Evolutionary conservation across 768 basidiomycete species (phyloP).

Genomic region (Lyophyllum semitale): DNA sequence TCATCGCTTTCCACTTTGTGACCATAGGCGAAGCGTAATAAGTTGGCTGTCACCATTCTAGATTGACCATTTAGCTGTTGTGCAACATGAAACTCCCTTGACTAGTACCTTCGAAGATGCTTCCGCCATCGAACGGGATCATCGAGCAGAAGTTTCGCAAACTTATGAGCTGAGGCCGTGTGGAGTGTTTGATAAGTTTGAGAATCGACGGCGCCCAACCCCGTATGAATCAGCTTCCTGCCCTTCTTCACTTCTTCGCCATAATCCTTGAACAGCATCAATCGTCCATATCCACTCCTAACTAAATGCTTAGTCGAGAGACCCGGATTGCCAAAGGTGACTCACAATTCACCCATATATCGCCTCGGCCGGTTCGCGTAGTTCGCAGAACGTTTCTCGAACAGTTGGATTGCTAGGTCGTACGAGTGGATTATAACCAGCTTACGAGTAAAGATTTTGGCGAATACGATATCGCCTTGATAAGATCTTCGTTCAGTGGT

Average conservation of each 20-base stretch:
- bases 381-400: slow-evolving; percentile 4
- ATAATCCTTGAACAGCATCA: slow-evolving; percentile 5
- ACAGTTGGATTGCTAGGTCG: slow-evolving; percentile 1
- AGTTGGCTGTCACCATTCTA: too few relatives aligned
- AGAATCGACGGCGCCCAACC: neutral
- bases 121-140: neutral
- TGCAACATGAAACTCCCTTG: too few relatives aligned
- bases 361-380: slow-evolving; percentile 1
- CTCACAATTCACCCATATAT: slow-evolving; percentile 4
- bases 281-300: neutral
- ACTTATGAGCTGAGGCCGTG: neutral
- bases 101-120: neutral
- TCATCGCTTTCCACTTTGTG: too few relatives aligned
- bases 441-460: neutral
- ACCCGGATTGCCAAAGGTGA: neutral
- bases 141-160: neutral
- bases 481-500: neutral
- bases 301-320: neutral
- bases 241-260: neutral
- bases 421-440: slow-evolving; percentile 2
- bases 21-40: too few relatives aligned
- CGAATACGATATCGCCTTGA: neutral
- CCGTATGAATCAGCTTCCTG: neutral
- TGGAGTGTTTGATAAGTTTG: neutral
- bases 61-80: too few relatives aligned